Percentiles rank a stretch among this genome's conserved stretches.
Conservation (phyloP, 257 asterid species). For the Solanum pinnatisectum region DNA sequence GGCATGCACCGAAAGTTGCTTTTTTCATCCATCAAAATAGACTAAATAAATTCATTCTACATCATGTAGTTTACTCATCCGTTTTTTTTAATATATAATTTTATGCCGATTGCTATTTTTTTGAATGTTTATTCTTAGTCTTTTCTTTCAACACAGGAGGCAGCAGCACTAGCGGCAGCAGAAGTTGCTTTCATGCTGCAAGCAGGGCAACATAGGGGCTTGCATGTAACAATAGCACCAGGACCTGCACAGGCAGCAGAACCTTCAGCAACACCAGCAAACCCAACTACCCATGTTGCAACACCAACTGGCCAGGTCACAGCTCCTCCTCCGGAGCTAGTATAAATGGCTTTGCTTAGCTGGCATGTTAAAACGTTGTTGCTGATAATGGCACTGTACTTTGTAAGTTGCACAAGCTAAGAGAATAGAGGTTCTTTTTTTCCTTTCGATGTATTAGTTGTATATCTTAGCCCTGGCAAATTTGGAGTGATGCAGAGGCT, state of each 20-base stretch:
- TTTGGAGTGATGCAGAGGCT: not conserved
- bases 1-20: not conserved
- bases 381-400: not conserved
- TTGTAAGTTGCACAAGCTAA: not conserved
- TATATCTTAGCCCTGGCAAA: not conserved
- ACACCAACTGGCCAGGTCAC: not conserved
- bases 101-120: not conserved
- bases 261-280: not conserved
- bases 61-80: not conserved
- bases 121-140: not conserved
- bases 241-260: constrained; percentile 17
- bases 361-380: not conserved
- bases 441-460: not conserved
- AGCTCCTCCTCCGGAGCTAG: not conserved
- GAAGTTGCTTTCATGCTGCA: constrained; percentile 43
- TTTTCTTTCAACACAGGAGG: constrained; percentile 21
- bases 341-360: not conserved
- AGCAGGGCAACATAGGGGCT: constrained; percentile 37
- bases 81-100: not conserved
- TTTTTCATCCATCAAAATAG: not conserved
- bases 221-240: constrained; percentile 30
- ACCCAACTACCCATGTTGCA: constrained; percentile 1
- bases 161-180: constrained; percentile 31
- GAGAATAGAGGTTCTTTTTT: not conserved
- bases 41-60: not conserved